Percentiles rank a stretch among this genome's conserved stretches.
Conservation (phyloP, 768 basidiomycete genomes). For the Tricholoma hemisulphureum region DNA sequence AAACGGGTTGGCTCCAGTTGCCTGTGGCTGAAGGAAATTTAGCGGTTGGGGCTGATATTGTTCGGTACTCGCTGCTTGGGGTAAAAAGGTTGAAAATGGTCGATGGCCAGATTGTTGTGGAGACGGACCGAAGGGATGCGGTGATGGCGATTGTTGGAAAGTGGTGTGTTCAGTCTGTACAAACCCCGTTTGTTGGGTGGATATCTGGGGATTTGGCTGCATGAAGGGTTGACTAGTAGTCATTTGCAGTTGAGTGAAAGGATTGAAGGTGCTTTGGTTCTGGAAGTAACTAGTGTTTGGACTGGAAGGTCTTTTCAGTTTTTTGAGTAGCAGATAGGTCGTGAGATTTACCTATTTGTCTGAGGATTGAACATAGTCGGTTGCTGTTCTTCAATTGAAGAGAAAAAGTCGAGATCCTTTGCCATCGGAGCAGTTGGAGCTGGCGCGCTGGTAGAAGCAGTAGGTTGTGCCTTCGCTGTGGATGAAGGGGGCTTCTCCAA, state of each 20-base stretch:
- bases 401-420: conserved; percentile 81
- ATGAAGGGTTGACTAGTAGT: conserved; percentile 48
- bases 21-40: conserved; percentile 43
- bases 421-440: conserved; percentile 6
- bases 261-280: conserved; percentile 66
- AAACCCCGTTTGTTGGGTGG: conserved; percentile 60
- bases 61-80: conserved; percentile 48
- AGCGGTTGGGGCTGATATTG: conserved; percentile 21
- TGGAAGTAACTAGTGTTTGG: conserved; percentile 51
- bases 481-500: conserved; percentile 4
- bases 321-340: neutral
- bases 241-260: conserved; percentile 67
- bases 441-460: conserved; percentile 17
- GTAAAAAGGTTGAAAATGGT: conserved; percentile 55
- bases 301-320: conserved; percentile 28
- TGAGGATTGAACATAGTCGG: conserved; percentile 68
- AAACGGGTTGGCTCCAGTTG: conserved; percentile 79
- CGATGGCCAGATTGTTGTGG: conserved; percentile 46
- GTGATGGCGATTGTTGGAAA: conserved; percentile 35
- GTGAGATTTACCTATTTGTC: conserved; percentile 46
- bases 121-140: conserved; percentile 47
- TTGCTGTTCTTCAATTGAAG: conserved; percentile 80
- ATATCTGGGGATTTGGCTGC: conserved; percentile 24
- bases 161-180: conserved; percentile 47
- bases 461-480: neutral